Evolutionary conservation across 73 alveolate species (phyloP).

Genomic region (Tetrahymena thermophila): DNA sequence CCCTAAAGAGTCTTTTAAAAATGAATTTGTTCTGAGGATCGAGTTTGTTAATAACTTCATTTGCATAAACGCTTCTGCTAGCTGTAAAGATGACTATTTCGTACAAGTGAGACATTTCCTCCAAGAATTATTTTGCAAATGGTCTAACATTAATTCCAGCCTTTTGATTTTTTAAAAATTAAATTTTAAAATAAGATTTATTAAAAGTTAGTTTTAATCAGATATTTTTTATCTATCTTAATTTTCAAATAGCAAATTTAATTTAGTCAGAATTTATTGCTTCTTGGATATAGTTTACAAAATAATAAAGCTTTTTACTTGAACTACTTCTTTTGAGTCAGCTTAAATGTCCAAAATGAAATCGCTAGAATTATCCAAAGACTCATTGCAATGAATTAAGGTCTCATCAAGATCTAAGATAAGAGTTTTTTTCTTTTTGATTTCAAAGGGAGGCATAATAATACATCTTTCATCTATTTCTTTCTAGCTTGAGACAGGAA

Average conservation of each 20-base stretch:
- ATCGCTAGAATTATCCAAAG: neutral
- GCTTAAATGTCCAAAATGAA: neutral
- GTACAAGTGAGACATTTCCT: neutral
- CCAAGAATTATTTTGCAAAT: neutral
- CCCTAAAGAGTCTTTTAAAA: neutral
- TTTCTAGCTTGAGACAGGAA: neutral
- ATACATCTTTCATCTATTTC: neutral
- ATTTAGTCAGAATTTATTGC: neutral
- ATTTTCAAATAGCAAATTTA: neutral
- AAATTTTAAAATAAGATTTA: neutral
- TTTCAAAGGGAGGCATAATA: neutral
- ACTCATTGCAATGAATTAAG: neutral
- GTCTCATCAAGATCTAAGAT: slow-evolving; percentile 1
- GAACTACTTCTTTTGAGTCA: neutral
- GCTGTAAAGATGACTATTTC: neutral
- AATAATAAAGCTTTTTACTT: neutral
- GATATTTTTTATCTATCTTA: neutral
- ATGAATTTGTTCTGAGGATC: neutral
- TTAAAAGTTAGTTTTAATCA: neutral
- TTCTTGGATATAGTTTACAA: neutral
- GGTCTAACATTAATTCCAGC: slow-evolving; percentile 11
- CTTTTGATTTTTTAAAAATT: neutral
- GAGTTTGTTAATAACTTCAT: neutral
- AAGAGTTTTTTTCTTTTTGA: neutral
- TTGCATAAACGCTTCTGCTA: neutral